Evolutionary conservation across 306 rosid genomes (phyloP).

Genomic region (Vigna nakashimae): DNA sequence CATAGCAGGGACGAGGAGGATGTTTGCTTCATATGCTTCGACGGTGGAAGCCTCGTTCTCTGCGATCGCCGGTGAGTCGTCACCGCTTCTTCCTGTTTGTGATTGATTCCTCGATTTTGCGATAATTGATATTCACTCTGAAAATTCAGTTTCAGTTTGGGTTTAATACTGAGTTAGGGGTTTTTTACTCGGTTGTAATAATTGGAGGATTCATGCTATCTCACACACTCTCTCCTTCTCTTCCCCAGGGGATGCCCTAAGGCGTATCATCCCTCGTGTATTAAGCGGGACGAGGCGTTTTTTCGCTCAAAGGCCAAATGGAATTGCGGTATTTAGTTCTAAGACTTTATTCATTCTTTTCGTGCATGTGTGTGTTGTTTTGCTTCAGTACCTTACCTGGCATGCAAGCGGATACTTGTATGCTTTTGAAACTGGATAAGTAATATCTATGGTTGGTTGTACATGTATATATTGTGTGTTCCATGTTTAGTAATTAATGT

Average conservation of each 20-base stretch:
- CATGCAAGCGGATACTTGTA: neutral
- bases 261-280: constrained; percentile 93
- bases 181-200: constrained; percentile 5
- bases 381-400: neutral
- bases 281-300: constrained; percentile 89
- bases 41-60: constrained; percentile 95
- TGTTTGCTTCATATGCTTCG: constrained; percentile 95
- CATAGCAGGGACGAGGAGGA: constrained; percentile 78
- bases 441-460: neutral
- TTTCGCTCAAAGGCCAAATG: constrained; percentile 89
- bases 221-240: neutral
- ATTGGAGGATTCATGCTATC: constrained; percentile 1
- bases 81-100: neutral
- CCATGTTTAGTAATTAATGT: neutral
- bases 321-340: constrained; percentile 85
- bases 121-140: neutral
- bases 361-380: neutral
- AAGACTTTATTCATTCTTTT: neutral
- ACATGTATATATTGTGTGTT: neutral
- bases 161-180: neutral
- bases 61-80: constrained; percentile 92
- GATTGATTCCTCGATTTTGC: neutral
- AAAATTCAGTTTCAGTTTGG: constrained; percentile 8
- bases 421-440: neutral
- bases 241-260: constrained; percentile 86